These are phyloP conservation scores for Phylloboletellus chloephorus DNA, from an alignment of 1,284 basidiomycete species.

Conservation along the genomic window DNA sequence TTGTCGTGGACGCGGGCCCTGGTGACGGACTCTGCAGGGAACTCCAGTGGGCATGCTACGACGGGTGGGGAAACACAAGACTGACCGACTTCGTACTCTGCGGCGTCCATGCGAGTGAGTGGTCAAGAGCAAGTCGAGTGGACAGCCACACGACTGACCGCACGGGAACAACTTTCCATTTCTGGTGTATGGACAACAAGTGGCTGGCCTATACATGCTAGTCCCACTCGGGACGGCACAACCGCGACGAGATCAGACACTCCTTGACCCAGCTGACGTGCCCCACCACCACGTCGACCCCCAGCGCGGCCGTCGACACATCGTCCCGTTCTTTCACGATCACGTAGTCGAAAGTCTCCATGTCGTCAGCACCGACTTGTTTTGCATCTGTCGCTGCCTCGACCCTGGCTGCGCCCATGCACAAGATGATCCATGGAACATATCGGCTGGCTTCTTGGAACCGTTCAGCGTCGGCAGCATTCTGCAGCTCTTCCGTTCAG, in stretches of 20 bases:
- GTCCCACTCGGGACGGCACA: slow-evolving; percentile 14
- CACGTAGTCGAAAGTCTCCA: slow-evolving; percentile 55
- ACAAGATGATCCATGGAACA: slow-evolving; percentile 57
- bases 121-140: slow-evolving; percentile 27
- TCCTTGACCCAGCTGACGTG: slow-evolving; percentile 77
- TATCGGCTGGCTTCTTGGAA: slow-evolving; percentile 29
- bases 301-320: slow-evolving; percentile 23
- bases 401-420: slow-evolving; percentile 68
- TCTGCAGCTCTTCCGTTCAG: slow-evolving; percentile 15
- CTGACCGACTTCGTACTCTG: slow-evolving; percentile 68
- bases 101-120: slow-evolving; percentile 25
- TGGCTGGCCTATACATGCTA: too few relatives aligned
- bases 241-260: slow-evolving; percentile 52
- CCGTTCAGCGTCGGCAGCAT: slow-evolving; percentile 16
- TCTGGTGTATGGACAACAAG: too few relatives aligned
- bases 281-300: slow-evolving; percentile 35
- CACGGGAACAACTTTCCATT: slow-evolving; percentile 19
- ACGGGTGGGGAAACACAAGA: slow-evolving; percentile 8
- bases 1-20: slow-evolving; percentile 44
- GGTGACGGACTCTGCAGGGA: slow-evolving; percentile 46
- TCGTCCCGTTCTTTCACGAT: slow-evolving; percentile 50
- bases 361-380: slow-evolving; percentile 27
- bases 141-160: slow-evolving; percentile 5
- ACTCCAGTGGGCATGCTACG: not conserved
- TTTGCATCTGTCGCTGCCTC: slow-evolving; percentile 46